Conservation (phyloP, 2,329 filamentous ascomycete genomes). For the Aspergillus versicolor region DNA sequence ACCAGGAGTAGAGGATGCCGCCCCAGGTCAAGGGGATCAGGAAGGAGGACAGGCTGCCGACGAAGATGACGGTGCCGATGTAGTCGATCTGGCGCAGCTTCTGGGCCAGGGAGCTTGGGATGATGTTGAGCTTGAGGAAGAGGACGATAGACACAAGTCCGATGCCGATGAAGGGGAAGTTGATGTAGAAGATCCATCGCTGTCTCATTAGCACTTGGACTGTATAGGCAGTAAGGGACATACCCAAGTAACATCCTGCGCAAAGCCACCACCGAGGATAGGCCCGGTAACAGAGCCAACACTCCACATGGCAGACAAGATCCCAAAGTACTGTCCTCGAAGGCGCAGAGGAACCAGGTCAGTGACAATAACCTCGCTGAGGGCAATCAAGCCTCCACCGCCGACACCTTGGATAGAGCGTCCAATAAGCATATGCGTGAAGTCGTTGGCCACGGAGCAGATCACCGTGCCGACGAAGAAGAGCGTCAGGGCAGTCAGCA, state of each 20-base stretch:
- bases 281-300: slow-evolving; percentile 41
- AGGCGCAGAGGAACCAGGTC: slow-evolving; percentile 45
- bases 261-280: slow-evolving; percentile 44
- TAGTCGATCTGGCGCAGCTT: slow-evolving; percentile 29
- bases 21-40: slow-evolving; percentile 33
- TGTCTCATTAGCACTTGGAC: neutral
- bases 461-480: slow-evolving; percentile 49
- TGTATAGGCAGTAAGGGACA: slow-evolving; percentile 1
- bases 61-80: slow-evolving; percentile 29
- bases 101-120: neutral
- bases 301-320: slow-evolving; percentile 41
- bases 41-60: slow-evolving; percentile 27
- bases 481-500: slow-evolving; percentile 41
- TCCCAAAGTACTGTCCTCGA: slow-evolving; percentile 42
- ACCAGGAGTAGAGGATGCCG: slow-evolving; percentile 31
- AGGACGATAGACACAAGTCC: slow-evolving; percentile 18
- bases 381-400: slow-evolving; percentile 45
- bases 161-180: slow-evolving; percentile 35
- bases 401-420: slow-evolving; percentile 47
- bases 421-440: slow-evolving; percentile 48
- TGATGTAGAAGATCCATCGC: slow-evolving; percentile 41
- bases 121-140: slow-evolving; percentile 5
- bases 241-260: slow-evolving; percentile 36
- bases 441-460: slow-evolving; percentile 41
- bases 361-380: slow-evolving; percentile 45